These are phyloP conservation scores for Dactylis glomerata DNA, from an alignment of 176 grass and related monocot species.

Conservation along the genomic window DNA sequence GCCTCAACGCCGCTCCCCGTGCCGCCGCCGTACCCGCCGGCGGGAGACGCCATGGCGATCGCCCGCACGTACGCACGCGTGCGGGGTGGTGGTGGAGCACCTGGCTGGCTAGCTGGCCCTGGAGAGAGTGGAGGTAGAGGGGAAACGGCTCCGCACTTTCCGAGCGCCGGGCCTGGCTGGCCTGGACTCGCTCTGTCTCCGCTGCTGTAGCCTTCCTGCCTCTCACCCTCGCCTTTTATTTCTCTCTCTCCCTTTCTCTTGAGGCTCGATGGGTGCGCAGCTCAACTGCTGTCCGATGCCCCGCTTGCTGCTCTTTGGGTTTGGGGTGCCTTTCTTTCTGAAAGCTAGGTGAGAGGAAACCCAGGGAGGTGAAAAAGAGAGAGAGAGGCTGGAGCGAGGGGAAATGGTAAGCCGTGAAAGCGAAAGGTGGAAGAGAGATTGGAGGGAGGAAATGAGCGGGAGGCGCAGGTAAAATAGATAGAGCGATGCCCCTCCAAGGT, in stretches of 20 bases:
- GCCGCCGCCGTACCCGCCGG: slow-evolving; percentile 47
- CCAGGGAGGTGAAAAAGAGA: background rate
- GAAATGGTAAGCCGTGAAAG: slow-evolving; percentile 52
- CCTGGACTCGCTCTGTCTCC: slow-evolving; percentile 19
- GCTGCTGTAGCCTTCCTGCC: slow-evolving; percentile 14
- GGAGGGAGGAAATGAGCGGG: background rate
- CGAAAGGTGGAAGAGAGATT: slow-evolving; percentile 28
- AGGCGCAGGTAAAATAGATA: slow-evolving; percentile 40
- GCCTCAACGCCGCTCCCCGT: slow-evolving; percentile 29
- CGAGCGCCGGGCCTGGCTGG: slow-evolving; percentile 44
- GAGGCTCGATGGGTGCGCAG: background rate
- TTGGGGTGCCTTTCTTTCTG: slow-evolving; percentile 60
- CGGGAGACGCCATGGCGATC: slow-evolving; percentile 61
- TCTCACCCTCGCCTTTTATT: background rate
- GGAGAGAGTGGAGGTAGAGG: slow-evolving; percentile 36
- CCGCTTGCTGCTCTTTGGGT: background rate
- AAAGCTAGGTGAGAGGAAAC: slow-evolving; percentile 17
- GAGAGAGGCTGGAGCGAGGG: background rate
- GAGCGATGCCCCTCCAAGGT: slow-evolving; percentile 22
- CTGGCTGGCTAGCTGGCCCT: slow-evolving; percentile 14
- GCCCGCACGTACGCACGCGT: background rate
- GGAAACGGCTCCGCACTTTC: slow-evolving; percentile 70
- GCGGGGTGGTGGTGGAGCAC: background rate
- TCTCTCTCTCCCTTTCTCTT: background rate
- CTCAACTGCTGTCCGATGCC: background rate